These are phyloP conservation scores for Exophiala sp. DNA, from an alignment of 2,329 filamentous ascomycete genomes.

Conservation along the genomic window DNA sequence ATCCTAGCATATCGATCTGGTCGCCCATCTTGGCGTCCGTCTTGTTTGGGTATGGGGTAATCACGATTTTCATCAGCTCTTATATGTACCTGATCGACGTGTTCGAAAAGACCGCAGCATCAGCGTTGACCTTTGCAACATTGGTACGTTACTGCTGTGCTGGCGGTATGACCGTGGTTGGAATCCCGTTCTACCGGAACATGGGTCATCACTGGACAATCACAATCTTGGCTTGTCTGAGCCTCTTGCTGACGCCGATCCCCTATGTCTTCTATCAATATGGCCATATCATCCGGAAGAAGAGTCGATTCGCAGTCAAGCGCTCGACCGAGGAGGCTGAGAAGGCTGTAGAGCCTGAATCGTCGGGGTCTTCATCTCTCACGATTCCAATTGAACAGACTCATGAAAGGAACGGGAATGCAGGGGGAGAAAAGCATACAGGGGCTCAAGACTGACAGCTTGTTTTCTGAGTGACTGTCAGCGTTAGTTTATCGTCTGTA, in stretches of 20 bases:
- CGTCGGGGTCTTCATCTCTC: slow-evolving; percentile 5
- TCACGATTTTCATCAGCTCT: slow-evolving; percentile 47
- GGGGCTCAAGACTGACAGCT: background rate
- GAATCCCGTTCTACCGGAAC: slow-evolving; percentile 36
- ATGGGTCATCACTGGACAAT: slow-evolving; percentile 39
- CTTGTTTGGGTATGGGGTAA: slow-evolving; percentile 48
- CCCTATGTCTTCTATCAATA: slow-evolving; percentile 43
- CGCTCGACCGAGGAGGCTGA: slow-evolving; percentile 3
- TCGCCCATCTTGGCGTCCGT: slow-evolving; percentile 47
- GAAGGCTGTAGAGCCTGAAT: background rate
- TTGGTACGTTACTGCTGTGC: slow-evolving; percentile 39
- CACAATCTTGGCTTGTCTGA: slow-evolving; percentile 38
- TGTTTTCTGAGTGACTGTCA: too few species aligned
- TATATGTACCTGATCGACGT: slow-evolving; percentile 56
- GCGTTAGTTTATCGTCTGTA: too few species aligned
- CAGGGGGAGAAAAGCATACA: background rate
- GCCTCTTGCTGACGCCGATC: slow-evolving; percentile 38
- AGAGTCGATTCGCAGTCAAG: slow-evolving; percentile 32
- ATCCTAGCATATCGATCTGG: slow-evolving; percentile 46
- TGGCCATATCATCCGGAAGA: slow-evolving; percentile 33
- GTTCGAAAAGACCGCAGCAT: slow-evolving; percentile 50
- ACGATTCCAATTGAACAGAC: slow-evolving; percentile 1
- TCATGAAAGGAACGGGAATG: background rate
- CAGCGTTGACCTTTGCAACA: slow-evolving; percentile 43
- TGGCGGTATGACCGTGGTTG: slow-evolving; percentile 35